A percentile compares a stretch with the other conserved stretches of the same genome.
These are phyloP conservation scores for Pythium scleroteichum DNA, from an alignment of 352 stramenopile genomes.

Conservation along the genomic window DNA sequence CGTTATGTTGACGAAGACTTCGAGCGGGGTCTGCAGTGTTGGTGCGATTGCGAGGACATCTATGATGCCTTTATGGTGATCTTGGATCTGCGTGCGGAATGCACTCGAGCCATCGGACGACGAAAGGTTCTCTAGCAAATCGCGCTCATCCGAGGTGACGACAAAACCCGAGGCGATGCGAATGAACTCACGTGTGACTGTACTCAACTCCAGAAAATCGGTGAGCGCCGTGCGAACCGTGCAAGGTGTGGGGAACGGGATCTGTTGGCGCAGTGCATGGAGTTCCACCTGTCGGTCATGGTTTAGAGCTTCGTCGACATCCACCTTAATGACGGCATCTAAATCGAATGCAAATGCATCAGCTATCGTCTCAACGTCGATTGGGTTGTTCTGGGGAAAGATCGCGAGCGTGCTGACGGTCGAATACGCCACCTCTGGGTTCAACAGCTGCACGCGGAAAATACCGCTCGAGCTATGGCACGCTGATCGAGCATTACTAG, in stretches of 20 bases:
- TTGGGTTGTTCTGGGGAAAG: conserved; percentile 64
- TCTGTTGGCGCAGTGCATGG: conserved; percentile 8
- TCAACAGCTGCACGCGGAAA: conserved; percentile 53
- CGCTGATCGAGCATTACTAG: conserved; percentile 76
- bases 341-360: conserved; percentile 74
- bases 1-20: conserved; percentile 85
- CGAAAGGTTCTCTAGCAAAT: conserved; percentile 45
- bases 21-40: conserved; percentile 42
- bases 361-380: conserved; percentile 73
- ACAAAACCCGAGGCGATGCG: conserved; percentile 55
- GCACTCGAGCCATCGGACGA: conserved; percentile 72
- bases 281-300: background rate
- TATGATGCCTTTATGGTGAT: conserved; percentile 68
- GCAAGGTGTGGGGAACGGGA: conserved; percentile 89
- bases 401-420: conserved; percentile 89
- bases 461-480: conserved; percentile 45
- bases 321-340: conserved; percentile 76
- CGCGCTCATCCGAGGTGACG: conserved; percentile 35
- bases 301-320: conserved; percentile 24
- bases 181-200: conserved; percentile 56
- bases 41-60: conserved; percentile 74
- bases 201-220: conserved; percentile 89
- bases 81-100: conserved; percentile 81
- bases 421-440: conserved; percentile 59
- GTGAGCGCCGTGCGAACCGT: conserved; percentile 86